phyloP scores from a whole-genome alignment of 371 early-diverging fungal species.

The Coemansia sp. region DNA sequence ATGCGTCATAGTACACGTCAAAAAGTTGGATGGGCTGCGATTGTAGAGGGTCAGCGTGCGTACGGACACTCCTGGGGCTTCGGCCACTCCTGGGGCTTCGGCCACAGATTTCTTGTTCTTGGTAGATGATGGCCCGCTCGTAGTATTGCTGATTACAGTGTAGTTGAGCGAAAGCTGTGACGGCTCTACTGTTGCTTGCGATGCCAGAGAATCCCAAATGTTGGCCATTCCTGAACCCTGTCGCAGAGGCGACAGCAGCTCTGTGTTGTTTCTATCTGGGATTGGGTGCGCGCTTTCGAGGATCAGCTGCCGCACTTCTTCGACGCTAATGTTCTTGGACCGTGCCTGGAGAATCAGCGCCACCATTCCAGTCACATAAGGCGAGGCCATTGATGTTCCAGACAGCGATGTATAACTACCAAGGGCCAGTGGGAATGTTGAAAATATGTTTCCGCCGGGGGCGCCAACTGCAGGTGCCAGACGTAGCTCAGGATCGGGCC shows the following conservation, averaged over 20 bases:
- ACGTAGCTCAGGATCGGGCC: slow-evolving; percentile 66
- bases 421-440: slow-evolving; percentile 59
- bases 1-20: slow-evolving; percentile 45
- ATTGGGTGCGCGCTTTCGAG: slow-evolving; percentile 38
- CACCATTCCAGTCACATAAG: slow-evolving; percentile 68
- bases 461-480: slow-evolving; percentile 68
- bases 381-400: slow-evolving; percentile 75
- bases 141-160: slow-evolving; percentile 9
- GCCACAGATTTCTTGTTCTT: too few relatives aligned
- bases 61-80: neutral
- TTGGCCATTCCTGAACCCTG: slow-evolving; percentile 48
- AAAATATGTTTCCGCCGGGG: slow-evolving; percentile 73
- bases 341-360: slow-evolving; percentile 60
- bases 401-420: slow-evolving; percentile 60
- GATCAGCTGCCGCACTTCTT: slow-evolving; percentile 38
- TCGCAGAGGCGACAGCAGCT: slow-evolving; percentile 40
- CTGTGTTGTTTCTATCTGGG: slow-evolving; percentile 28
- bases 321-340: slow-evolving; percentile 16
- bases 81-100: neutral
- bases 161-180: slow-evolving; percentile 48
- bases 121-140: neutral
- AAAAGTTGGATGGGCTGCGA: slow-evolving; percentile 25
- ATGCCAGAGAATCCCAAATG: slow-evolving; percentile 34
- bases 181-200: slow-evolving; percentile 45
- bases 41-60: slow-evolving; percentile 37